Base-by-base conservation (phyloP, 208 protist species). In the Balamuthia mandrillaris region DNA sequence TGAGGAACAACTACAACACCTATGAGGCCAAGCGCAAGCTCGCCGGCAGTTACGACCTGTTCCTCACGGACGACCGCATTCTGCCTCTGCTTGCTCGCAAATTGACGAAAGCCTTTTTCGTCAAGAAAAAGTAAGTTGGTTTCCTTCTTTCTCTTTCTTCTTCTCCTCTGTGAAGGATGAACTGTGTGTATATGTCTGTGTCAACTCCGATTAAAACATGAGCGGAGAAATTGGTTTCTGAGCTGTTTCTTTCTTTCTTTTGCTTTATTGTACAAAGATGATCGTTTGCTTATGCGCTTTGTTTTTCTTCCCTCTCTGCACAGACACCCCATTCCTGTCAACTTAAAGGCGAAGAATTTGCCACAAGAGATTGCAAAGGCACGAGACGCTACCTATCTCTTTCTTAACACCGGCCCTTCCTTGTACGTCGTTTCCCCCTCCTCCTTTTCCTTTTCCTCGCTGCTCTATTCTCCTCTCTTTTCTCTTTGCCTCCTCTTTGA, bases 21-120 rank as follows among this genome's bases (percentile, higher is more conserved):
- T 92, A 87, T 78, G 92, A 94, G 81, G 68, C 77, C 24, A 91
- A 92, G 81, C 90, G 92, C n/a, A 21, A 89, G 70, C 88, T 94
- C 45, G 56, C 10, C 35, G 16, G 2, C 14, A 35, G n/a, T 21
- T 94, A 93, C 86, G 90, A 92, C 77, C 29, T 94, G 39, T 93
- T 94, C 82, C 56, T 94, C 65, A 88, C 88, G 9, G 92, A 94
- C 84, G 88, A 86, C 35, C 75, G 88, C n/a, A 65, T 94, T 66
- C 29, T 92, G 5, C 88, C 82, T 24, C 18, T 89, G 24, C 83
- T 94, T 12, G 85, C 92, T 12, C 29, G 61, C 18, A 63, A 91
- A 12, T 39, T 92, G 2, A 90, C 90, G 39, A 86, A 85, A 61
- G 18, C 21, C 33, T 92, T 92, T 78, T 92, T 86, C 70, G 42